Evolutionary conservation across 2,329 filamentous ascomycete genomes (phyloP), one percentile per base, ranked within the genome.

Genomic region (Talaromyces sp.): DNA sequence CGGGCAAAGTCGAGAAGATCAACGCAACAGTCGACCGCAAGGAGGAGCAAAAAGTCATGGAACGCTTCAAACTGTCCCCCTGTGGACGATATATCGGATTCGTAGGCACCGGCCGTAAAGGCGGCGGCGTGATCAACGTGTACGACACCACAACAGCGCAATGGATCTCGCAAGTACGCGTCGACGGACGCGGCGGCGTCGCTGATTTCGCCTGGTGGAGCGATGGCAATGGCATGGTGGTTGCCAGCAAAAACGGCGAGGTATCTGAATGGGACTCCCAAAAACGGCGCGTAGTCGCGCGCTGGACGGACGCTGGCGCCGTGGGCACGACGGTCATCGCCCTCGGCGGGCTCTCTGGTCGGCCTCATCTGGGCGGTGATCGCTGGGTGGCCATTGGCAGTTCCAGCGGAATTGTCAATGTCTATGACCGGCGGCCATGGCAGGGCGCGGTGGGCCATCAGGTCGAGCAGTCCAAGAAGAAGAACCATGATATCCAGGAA

Each of bases 161-260:
- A 77, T 97, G 93, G 93, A 80, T 92, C 53, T 85, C 89, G 0
- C 87, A 93, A 65, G 91, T 90, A 14, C 84, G 92, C 43, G 81
- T 97, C 52, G 91, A 97, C 69, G 88, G 90, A 65, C 83, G 85
- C 54, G 88, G 91, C 56, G 92, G 92, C 41, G 87, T 97, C 54
- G 89, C 91, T 0, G 93, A 97, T 73, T 95, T 97, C 69, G 86
- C 85, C 1, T 99, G 94, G 94, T 97, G 92, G 92, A 83, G 85
- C 57, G 86, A 91, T 63, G 90, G 92, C 35, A 84, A 88, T 46
- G 93, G 92, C 4, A 80, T 99, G 68, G 88, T 87, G 0, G 89
- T 96, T 48, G 85, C 90, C 1, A 92, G 91, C 62, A 92, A 89
- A 74, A 91, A 90, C 66, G 94, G 94, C 26, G 90, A 96, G 70